phyloP scores from a whole-genome alignment of 2,329 filamentous ascomycete species.

The Dactylellina sp. region DNA sequence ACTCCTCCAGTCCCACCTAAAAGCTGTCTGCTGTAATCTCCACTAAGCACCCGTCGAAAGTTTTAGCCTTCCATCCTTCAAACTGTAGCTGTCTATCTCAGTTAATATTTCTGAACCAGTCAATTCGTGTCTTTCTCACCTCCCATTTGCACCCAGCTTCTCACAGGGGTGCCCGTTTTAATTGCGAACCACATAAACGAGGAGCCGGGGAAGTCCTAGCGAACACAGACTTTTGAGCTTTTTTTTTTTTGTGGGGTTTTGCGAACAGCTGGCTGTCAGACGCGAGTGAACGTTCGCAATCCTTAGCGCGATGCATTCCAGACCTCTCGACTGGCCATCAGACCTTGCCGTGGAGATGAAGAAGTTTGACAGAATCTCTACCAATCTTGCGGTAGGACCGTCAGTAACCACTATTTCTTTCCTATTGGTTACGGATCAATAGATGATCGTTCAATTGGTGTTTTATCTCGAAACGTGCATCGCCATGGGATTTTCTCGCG shows the following conservation, averaged over 20 bases:
- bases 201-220: slow-evolving; percentile 22
- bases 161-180: slow-evolving; percentile 10
- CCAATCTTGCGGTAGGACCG: background rate
- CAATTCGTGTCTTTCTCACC: slow-evolving; percentile 14
- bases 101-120: slow-evolving; percentile 12
- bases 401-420: slow-evolving; percentile 2
- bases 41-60: slow-evolving; percentile 33
- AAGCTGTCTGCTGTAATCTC: slow-evolving; percentile 46
- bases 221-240: slow-evolving; percentile 38
- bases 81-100: background rate
- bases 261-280: slow-evolving; percentile 41
- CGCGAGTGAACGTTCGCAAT: slow-evolving; percentile 35
- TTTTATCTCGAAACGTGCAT: slow-evolving; percentile 49
- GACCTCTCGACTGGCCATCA: slow-evolving; percentile 12
- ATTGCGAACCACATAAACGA: slow-evolving; percentile 18
- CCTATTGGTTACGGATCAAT: slow-evolving; percentile 18
- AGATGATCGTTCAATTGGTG: slow-evolving; percentile 37
- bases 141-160: background rate
- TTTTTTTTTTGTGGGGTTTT: slow-evolving; percentile 14
- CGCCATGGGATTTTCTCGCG: slow-evolving; percentile 5
- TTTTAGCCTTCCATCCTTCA: slow-evolving; percentile 32
- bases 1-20: too few species aligned
- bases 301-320: slow-evolving; percentile 13
- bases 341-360: slow-evolving; percentile 2
- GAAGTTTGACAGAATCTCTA: background rate